Conservation (phyloP, 1,139 yeast genomes). For the Yamadazyma taylorii region DNA sequence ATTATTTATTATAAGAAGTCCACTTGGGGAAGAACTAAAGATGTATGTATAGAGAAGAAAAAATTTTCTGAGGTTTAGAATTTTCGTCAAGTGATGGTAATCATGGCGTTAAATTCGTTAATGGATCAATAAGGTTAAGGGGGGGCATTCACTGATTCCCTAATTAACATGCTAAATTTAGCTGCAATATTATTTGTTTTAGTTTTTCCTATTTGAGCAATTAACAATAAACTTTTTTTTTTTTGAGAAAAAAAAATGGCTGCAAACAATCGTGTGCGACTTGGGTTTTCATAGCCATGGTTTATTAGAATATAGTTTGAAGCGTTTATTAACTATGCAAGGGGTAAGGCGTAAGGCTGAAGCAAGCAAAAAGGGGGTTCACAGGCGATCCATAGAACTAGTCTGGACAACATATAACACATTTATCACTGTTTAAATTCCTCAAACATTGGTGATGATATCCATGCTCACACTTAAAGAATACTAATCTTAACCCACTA, state of each 20-base stretch:
- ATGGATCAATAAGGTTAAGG: background rate
- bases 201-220: conserved; percentile 7
- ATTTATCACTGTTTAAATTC: conserved; percentile 18
- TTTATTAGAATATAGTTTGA: no score
- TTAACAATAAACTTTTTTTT: no score
- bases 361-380: no score
- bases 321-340: background rate
- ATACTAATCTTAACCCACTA: conserved; percentile 24
- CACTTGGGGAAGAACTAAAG: background rate
- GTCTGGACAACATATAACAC: conserved; percentile 12
- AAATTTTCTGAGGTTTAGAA: background rate
- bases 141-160: background rate
- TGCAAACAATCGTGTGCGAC: no score
- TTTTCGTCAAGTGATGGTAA: background rate
- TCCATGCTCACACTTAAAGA: conserved; percentile 55
- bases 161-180: conserved; percentile 7
- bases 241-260: background rate
- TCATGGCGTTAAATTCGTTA: no score
- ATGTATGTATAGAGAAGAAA: background rate
- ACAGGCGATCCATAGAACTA: no score
- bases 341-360: no score
- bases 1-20: conserved; percentile 2
- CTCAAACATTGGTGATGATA: conserved; percentile 65
- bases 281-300: no score
- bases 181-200: conserved; percentile 6